Evolutionary conservation across 139 green algal genomes (phyloP).

Genomic region (Micractinium sp.): DNA sequence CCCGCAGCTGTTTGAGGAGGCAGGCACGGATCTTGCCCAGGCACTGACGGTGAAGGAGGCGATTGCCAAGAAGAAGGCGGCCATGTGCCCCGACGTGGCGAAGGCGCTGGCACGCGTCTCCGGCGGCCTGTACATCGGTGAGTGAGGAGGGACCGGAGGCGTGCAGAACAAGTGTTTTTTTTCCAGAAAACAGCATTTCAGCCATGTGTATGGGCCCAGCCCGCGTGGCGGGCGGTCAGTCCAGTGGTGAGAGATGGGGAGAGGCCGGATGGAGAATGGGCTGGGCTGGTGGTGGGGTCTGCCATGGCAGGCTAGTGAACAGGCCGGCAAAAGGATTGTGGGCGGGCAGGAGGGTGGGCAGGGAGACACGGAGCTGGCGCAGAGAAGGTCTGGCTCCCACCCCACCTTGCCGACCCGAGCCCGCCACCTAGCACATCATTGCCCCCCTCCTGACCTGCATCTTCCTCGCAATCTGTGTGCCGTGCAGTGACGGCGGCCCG

Average conservation of each 20-base stretch:
- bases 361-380: no score
- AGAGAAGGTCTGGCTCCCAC: no score
- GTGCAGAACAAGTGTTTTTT: no score
- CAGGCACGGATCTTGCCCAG: constrained; percentile 89
- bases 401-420: no score
- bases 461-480: constrained; percentile 32
- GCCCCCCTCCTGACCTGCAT: constrained; percentile 54
- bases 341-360: no score
- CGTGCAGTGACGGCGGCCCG: constrained; percentile 83
- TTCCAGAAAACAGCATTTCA: no score
- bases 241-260: no score
- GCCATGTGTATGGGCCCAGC: no score
- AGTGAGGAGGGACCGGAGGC: not conserved
- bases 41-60: constrained; percentile 82
- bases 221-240: no score
- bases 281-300: no score
- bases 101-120: constrained; percentile 89
- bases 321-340: not conserved
- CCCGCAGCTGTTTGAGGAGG: constrained; percentile 92
- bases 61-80: constrained; percentile 78
- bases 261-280: no score
- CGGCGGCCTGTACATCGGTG: constrained; percentile 69
- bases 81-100: constrained; percentile 80
- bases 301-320: not conserved
- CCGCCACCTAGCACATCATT: not conserved